These are phyloP conservation scores for Xylariaceae sp. DNA, from an alignment of 2,329 filamentous ascomycete species.

Conservation along the genomic window DNA sequence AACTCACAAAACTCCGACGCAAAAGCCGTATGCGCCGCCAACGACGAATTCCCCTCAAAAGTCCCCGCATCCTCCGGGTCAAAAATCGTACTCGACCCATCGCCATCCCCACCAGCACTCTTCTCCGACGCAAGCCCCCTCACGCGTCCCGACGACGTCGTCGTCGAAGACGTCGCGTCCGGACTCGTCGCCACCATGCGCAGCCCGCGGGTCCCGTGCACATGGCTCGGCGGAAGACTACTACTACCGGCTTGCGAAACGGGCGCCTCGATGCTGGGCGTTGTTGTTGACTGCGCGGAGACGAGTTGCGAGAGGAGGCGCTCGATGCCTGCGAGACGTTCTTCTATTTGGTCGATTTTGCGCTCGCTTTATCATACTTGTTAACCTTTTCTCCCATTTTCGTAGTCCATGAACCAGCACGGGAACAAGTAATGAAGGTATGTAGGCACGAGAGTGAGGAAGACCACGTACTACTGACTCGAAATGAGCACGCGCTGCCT, in stretches of 20 bases:
- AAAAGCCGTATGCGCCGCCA: conserved; percentile 43
- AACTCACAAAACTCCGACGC: conserved; percentile 38
- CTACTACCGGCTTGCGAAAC: background rate
- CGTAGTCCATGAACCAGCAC: no score
- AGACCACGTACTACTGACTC: conserved; percentile 50
- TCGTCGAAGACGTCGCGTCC: conserved; percentile 4
- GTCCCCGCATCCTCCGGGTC: conserved; percentile 48
- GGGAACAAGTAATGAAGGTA: no score
- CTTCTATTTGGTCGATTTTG: conserved; percentile 43
- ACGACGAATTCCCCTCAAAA: conserved; percentile 42
- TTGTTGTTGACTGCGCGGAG: conserved; percentile 1
- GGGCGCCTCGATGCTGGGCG: background rate
- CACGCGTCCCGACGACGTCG: conserved; percentile 22
- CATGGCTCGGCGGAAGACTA: background rate
- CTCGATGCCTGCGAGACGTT: conserved; percentile 37
- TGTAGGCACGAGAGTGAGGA: background rate
- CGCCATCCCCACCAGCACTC: conserved; percentile 7
- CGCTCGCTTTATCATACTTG: no score
- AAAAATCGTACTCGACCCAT: conserved; percentile 41
- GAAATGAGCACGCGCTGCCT: conserved; percentile 55
- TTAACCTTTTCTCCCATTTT: no score
- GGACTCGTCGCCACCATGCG: background rate
- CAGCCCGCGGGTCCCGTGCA: background rate
- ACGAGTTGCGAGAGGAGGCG: conserved; percentile 33
- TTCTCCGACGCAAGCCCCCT: conserved; percentile 29